Conservation (phyloP, 768 basidiomycete species). For the Leccinum olivaceopallidum region DNA sequence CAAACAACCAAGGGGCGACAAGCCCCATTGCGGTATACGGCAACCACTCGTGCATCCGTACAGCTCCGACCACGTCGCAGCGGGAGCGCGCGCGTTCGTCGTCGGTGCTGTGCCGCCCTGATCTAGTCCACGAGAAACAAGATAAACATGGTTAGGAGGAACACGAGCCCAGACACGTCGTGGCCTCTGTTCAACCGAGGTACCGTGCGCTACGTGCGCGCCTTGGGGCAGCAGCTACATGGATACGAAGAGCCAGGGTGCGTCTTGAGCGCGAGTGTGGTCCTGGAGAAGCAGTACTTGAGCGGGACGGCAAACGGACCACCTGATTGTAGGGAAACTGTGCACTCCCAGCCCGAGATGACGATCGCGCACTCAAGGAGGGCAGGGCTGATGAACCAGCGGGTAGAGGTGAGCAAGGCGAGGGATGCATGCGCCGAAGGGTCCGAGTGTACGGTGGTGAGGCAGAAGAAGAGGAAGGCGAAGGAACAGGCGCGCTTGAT, state of each 20-base stretch:
- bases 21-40: slow-evolving; percentile 47
- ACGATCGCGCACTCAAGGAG: slow-evolving; percentile 65
- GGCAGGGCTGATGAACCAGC: slow-evolving; percentile 87
- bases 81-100: slow-evolving; percentile 31
- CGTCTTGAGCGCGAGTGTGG: slow-evolving; percentile 46
- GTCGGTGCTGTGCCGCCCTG: slow-evolving; percentile 47
- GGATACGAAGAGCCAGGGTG: slow-evolving; percentile 39
- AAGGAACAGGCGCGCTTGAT: slow-evolving; percentile 88
- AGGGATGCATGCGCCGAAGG: slow-evolving; percentile 58
- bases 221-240: slow-evolving; percentile 36
- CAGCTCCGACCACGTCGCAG: slow-evolving; percentile 7
- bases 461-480: slow-evolving; percentile 55
- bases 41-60: slow-evolving; percentile 47
- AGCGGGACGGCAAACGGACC: slow-evolving; percentile 36
- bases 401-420: slow-evolving; percentile 73
- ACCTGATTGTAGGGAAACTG: slow-evolving; percentile 57
- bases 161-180: slow-evolving; percentile 93
- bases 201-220: slow-evolving; percentile 41
- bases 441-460: slow-evolving; percentile 49
- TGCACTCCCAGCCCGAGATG: slow-evolving; percentile 75
- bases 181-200: slow-evolving; percentile 80
- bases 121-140: slow-evolving; percentile 45
- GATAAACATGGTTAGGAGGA: slow-evolving; percentile 27
- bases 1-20: slow-evolving; percentile 57
- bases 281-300: slow-evolving; percentile 54